These are phyloP conservation scores for Lyophyllum atratum DNA, from an alignment of 768 basidiomycete species.

Conservation along the genomic window DNA sequence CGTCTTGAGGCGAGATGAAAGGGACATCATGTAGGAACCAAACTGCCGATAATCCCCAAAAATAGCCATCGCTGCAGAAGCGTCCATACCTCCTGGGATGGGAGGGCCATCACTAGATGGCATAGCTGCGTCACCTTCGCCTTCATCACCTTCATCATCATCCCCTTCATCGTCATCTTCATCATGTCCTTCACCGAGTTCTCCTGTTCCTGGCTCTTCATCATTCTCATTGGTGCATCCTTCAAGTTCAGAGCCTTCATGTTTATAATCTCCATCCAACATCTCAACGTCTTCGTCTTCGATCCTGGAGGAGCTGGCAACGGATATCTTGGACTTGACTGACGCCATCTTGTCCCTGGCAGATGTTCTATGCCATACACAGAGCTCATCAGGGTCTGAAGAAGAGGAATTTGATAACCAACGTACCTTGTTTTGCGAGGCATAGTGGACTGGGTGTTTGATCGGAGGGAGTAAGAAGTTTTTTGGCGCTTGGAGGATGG, in stretches of 20 bases:
- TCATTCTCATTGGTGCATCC: constrained; percentile 42
- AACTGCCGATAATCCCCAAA: constrained; percentile 87
- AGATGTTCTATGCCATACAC: constrained; percentile 38
- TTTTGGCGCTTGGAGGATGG: constrained; percentile 65
- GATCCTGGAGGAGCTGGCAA: constrained; percentile 62
- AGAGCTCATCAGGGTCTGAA: constrained; percentile 14
- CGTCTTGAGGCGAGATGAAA: constrained; percentile 85
- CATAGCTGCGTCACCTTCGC: constrained; percentile 34
- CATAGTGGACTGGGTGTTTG: constrained; percentile 59
- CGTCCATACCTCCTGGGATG: constrained; percentile 60
- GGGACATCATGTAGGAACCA: constrained; percentile 91
- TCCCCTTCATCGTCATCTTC: constrained; percentile 49
- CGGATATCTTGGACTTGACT: constrained; percentile 58
- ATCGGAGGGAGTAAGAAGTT: constrained; percentile 72
- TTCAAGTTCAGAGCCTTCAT: constrained; percentile 49
- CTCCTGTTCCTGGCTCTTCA: constrained; percentile 33
- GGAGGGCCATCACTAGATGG: constrained; percentile 42
- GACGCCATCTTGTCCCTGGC: constrained; percentile 61
- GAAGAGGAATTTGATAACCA: constrained; percentile 7
- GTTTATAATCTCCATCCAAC: constrained; percentile 64
- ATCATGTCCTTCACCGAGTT: constrained; percentile 47
- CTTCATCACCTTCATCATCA: constrained; percentile 51
- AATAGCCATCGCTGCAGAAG: constrained; percentile 74
- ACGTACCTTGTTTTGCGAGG: constrained; percentile 72
- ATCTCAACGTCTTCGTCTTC: constrained; percentile 79